A percentile compares a stretch with the other conserved stretches of the same genome.
Evolutionary conservation across 768 basidiomycete species (phyloP).

Genomic region (Termitomyces sp.): DNA sequence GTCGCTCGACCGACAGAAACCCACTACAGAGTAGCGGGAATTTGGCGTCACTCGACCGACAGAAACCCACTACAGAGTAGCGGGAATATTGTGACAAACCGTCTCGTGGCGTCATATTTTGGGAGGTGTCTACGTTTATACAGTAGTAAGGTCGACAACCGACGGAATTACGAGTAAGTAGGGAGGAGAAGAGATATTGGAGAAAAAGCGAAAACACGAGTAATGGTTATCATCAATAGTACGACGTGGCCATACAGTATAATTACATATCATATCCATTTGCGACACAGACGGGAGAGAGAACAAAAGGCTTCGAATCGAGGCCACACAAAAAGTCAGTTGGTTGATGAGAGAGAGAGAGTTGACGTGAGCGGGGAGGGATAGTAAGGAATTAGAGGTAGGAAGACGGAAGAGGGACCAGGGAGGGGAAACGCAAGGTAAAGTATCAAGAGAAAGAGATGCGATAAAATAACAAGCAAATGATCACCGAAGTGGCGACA

Average conservation of each 20-base stretch:
- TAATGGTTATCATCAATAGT: constrained; percentile 17
- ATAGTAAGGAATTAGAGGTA: constrained; percentile 1
- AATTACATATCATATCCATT: constrained; percentile 25
- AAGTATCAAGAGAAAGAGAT: constrained; percentile 22
- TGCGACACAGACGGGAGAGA: constrained; percentile 3
- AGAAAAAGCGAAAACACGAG: neutral
- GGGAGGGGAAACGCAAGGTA: neutral
- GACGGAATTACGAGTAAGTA: neutral
- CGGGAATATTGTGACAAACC: neutral
- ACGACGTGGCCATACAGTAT: constrained; percentile 22
- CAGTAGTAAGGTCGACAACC: neutral
- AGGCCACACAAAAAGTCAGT: neutral
- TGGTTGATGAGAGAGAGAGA: neutral
- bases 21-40: no score
- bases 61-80: no score
- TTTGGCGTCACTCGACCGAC: no score
- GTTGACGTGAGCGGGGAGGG: neutral
- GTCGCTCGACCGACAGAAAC: no score
- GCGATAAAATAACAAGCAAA: constrained; percentile 18
- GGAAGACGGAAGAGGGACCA: constrained; percentile 8
- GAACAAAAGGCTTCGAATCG: neutral
- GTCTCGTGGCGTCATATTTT: neutral
- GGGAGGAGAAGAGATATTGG: neutral
- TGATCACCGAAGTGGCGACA: constrained; percentile 15
- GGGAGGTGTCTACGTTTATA: neutral